Percentiles rank a stretch among this genome's conserved stretches.
Conservation (phyloP, 176 grass and related monocot genomes). For the Areca catechu region DNA sequence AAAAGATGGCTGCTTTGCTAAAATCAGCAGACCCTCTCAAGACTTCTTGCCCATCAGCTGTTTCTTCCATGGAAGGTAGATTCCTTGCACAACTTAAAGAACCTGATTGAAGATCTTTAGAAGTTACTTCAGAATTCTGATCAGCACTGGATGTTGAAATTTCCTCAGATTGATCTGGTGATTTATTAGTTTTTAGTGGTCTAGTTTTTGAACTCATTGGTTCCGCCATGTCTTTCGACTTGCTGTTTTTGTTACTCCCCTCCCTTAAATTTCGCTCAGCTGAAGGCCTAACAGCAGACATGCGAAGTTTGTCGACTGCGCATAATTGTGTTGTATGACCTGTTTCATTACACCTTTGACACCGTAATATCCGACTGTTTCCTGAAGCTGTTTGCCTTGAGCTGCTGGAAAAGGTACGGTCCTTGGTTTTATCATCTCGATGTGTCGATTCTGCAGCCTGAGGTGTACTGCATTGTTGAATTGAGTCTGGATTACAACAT, state of each 20-base stretch:
- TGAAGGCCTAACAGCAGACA: conserved; percentile 43
- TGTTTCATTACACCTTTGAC: conserved; percentile 69
- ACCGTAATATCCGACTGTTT: conserved; percentile 23
- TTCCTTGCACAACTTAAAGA: conserved; percentile 9
- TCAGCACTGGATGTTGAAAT: conserved; percentile 21
- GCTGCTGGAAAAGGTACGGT: conserved; percentile 14
- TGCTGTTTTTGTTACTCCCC: conserved; percentile 25
- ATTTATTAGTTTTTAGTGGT: conserved; percentile 20
- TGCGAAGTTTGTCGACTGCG: conserved; percentile 32
- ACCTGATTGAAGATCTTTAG: conserved; percentile 28
- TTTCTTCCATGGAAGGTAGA: conserved; percentile 16
- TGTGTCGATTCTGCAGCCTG: conserved; percentile 26
- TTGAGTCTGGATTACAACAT: conserved; percentile 37
- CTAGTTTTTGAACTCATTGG: neutral
- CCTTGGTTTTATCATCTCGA: conserved; percentile 39
- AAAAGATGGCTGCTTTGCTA: too few species aligned
- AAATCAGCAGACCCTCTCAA: too few species aligned
- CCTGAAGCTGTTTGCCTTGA: conserved; percentile 28
- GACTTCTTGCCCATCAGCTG: conserved; percentile 10
- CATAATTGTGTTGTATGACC: conserved; percentile 72
- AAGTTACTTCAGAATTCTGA: conserved; percentile 26
- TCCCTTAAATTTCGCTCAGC: conserved; percentile 56
- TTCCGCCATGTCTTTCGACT: conserved; percentile 26
- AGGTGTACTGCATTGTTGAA: conserved; percentile 22
- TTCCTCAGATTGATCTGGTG: conserved; percentile 27